phyloP scores from a whole-genome alignment of 106 monocot genomes.

The Agapanthus africanus region DNA sequence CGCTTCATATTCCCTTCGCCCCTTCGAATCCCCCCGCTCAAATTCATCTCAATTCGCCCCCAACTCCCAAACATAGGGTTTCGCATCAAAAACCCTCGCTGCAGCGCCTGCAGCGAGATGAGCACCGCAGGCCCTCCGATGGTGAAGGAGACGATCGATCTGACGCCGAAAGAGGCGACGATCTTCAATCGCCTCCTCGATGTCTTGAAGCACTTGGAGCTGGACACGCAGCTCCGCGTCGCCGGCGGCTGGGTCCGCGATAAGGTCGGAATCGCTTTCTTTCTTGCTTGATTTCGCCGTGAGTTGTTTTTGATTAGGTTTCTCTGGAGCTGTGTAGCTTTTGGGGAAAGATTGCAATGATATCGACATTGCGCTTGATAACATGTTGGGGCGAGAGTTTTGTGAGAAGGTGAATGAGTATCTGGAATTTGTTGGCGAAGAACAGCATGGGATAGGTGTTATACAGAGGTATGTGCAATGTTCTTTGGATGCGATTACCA shows the following conservation, averaged over 20 bases:
- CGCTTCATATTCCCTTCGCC: not conserved
- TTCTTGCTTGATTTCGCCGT: not conserved
- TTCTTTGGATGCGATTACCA: too few species aligned
- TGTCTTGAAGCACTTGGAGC: constrained; percentile 59
- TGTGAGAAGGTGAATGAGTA: constrained; percentile 85
- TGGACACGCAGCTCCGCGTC: constrained; percentile 74
- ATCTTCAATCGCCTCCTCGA: constrained; percentile 73
- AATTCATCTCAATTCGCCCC: not conserved
- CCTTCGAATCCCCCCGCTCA: not conserved
- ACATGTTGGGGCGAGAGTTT: constrained; percentile 85
- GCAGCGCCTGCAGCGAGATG: not conserved
- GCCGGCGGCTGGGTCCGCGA: constrained; percentile 98
- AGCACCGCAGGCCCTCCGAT: constrained; percentile 5
- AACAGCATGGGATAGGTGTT: constrained; percentile 63
- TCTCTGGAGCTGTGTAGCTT: constrained; percentile 30
- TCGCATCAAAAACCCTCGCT: not conserved
- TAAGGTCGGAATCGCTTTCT: constrained; percentile 66
- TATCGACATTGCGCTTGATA: constrained; percentile 88
- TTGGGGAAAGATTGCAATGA: constrained; percentile 81
- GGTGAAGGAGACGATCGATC: constrained; percentile 54
- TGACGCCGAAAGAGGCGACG: constrained; percentile 61
- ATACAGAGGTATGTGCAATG: constrained; percentile 61
- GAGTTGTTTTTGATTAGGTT: not conserved
- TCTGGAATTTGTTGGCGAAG: constrained; percentile 43
- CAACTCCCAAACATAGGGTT: constrained; percentile 26